Percentiles rank a stretch among this genome's conserved stretches.
phyloP scores from a whole-genome alignment of 75 land plant genomes.

The Adiantum capillusveneris region DNA sequence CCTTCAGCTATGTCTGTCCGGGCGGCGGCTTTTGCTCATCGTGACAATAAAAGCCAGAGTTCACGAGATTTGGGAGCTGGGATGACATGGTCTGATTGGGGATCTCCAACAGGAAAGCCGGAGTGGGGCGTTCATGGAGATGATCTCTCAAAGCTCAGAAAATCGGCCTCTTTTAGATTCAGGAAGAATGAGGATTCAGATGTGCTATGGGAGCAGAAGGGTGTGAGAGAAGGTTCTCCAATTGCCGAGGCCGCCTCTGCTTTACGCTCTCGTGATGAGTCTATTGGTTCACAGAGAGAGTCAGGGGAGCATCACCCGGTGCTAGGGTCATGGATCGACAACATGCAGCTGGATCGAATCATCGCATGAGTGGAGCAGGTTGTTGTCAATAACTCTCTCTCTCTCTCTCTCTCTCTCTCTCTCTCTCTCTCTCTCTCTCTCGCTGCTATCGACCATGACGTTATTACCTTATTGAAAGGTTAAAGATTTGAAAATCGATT shows the following conservation, averaged over 20 bases:
- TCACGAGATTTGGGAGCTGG: slow-evolving; percentile 30
- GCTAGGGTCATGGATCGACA: slow-evolving; percentile 60
- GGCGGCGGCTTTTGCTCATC: slow-evolving; percentile 22
- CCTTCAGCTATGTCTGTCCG: slow-evolving; percentile 15
- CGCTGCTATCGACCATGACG: too few relatives aligned
- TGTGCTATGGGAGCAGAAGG: slow-evolving; percentile 27
- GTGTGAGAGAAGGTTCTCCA: too few relatives aligned
- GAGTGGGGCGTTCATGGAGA: slow-evolving; percentile 66
- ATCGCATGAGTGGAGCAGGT: too few relatives aligned
- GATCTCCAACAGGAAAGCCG: slow-evolving; percentile 48
- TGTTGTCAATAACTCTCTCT: too few relatives aligned
- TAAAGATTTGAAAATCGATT: too few relatives aligned
- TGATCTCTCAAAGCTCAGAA: slow-evolving; percentile 24
- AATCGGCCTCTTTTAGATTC: slow-evolving; percentile 43
- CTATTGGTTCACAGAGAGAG: slow-evolving; percentile 20
- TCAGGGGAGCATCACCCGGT: slow-evolving; percentile 34
- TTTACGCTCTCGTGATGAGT: neutral
- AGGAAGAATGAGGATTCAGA: slow-evolving; percentile 31
- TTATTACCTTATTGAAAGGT: too few relatives aligned
- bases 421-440: too few relatives aligned
- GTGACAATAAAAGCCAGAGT: slow-evolving; percentile 26
- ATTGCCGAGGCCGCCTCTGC: neutral
- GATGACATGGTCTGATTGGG: slow-evolving; percentile 47
- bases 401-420: too few relatives aligned
- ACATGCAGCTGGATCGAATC: slow-evolving; percentile 49